Conservation (phyloP, 2,329 filamentous ascomycete species). For the Chaetothyriales sp. region DNA sequence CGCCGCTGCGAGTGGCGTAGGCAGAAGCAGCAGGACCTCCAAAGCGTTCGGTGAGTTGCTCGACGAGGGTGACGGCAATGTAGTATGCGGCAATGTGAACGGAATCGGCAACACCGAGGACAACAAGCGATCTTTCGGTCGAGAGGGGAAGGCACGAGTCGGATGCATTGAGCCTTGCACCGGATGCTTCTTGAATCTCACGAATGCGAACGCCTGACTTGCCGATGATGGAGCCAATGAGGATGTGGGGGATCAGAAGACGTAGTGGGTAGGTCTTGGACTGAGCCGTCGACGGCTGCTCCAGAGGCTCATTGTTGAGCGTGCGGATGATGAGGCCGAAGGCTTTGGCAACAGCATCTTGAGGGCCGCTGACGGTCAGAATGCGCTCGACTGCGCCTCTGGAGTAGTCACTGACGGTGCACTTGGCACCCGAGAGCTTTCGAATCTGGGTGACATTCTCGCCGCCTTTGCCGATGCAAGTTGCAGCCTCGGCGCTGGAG, state of each 20-base stretch:
- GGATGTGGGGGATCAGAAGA: conserved; percentile 85
- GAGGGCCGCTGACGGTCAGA: conserved; percentile 87
- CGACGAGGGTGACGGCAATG: conserved; percentile 90
- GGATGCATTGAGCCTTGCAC: conserved; percentile 89
- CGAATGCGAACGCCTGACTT: conserved; percentile 92
- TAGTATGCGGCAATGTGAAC: conserved; percentile 99
- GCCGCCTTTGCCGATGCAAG: conserved; percentile 94
- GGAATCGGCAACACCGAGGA: conserved; percentile 93
- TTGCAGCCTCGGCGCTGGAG: conserved; percentile 91
- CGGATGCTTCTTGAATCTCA: conserved; percentile 96
- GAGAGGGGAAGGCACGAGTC: conserved; percentile 89
- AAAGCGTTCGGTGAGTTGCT: conserved; percentile 93
- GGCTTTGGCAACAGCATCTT: conserved; percentile 94
- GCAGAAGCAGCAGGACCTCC: conserved; percentile 93
- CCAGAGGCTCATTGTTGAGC: conserved; percentile 88
- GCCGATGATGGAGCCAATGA: conserved; percentile 97
- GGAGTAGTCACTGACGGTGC: conserved; percentile 96
- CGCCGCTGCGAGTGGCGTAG: conserved; percentile 88
- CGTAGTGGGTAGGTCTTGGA: conserved; percentile 97
- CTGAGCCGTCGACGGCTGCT: conserved; percentile 73
- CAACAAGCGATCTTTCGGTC: conserved; percentile 91
- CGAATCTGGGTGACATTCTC: conserved; percentile 98
- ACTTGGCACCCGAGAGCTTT: conserved; percentile 89
- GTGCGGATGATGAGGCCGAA: conserved; percentile 98
- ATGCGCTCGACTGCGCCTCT: conserved; percentile 96